A percentile compares a stretch with the other conserved stretches of the same genome.
phyloP scores from a whole-genome alignment of 345 rosid genomes.

The Salix arbutifolia region DNA sequence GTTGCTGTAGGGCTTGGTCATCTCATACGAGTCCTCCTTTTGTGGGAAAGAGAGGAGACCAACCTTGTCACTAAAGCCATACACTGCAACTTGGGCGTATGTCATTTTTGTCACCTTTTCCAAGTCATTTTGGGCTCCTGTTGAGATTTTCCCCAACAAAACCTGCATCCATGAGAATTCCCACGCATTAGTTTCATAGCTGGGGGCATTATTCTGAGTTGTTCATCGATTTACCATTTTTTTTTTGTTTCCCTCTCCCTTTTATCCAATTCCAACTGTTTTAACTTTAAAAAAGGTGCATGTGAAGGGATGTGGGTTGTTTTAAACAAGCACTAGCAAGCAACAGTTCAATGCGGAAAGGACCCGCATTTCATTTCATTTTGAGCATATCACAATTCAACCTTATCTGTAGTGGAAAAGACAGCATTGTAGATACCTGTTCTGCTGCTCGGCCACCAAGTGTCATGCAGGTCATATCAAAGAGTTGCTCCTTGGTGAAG shows the following conservation, averaged over 20 bases:
- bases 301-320: neutral
- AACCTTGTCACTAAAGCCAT: conserved; percentile 93
- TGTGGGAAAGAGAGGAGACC: conserved; percentile 96
- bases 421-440: conserved; percentile 40
- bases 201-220: neutral
- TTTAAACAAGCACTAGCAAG: neutral
- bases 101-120: conserved; percentile 97
- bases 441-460: conserved; percentile 95
- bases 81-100: conserved; percentile 88
- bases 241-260: neutral
- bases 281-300: neutral
- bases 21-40: conserved; percentile 64
- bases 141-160: conserved; percentile 82
- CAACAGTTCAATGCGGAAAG: neutral
- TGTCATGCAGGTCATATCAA: conserved; percentile 91
- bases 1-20: conserved; percentile 89
- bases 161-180: conserved; percentile 37
- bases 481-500: conserved; percentile 88
- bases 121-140: conserved; percentile 91
- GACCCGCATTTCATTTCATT: neutral
- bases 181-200: neutral
- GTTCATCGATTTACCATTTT: neutral
- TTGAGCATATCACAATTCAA: neutral
- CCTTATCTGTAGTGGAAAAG: too few species aligned
- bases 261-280: neutral